Evolutionary conservation across 1,284 basidiomycete genomes (phyloP).

Genomic region (Trichosporon coremiiforme): DNA sequence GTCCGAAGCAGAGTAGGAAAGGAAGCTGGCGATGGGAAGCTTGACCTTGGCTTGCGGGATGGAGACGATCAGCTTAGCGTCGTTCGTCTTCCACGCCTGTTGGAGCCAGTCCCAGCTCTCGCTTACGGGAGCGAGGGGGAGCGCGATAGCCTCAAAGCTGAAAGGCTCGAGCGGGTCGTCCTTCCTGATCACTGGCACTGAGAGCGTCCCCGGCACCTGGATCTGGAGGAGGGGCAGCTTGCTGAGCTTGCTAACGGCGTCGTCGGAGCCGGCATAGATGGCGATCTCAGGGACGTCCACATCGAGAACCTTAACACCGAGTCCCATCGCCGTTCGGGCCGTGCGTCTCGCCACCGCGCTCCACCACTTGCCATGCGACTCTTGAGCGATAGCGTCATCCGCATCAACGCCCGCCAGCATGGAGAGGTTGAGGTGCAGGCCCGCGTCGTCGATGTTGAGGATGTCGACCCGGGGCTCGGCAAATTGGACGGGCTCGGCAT

Average conservation of each 20-base stretch:
- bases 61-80: constrained; percentile 36
- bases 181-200: constrained; percentile 38
- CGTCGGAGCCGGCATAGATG: constrained; percentile 13
- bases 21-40: constrained; percentile 40
- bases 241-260: neutral
- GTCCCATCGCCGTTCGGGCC: constrained; percentile 33
- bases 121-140: constrained; percentile 43
- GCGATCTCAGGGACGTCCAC: constrained; percentile 32
- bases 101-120: constrained; percentile 47
- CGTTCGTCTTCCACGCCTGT: constrained; percentile 44
- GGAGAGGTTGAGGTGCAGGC: constrained; percentile 46
- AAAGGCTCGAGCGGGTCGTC: constrained; percentile 40
- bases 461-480: constrained; percentile 36
- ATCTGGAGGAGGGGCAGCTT: constrained; percentile 39
- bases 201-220: constrained; percentile 32
- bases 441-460: constrained; percentile 49
- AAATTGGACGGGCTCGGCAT: constrained; percentile 21
- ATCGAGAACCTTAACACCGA: constrained; percentile 29
- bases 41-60: constrained; percentile 35
- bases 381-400: constrained; percentile 44
- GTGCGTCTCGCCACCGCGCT: constrained; percentile 38
- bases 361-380: constrained; percentile 51
- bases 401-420: constrained; percentile 49
- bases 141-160: constrained; percentile 39
- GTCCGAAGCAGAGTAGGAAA: constrained; percentile 39